Percentiles rank a stretch among this genome's conserved stretches.
phyloP scores from a whole-genome alignment of 2,329 filamentous ascomycete genomes.

The Aaosphaeria pasadenensis region DNA sequence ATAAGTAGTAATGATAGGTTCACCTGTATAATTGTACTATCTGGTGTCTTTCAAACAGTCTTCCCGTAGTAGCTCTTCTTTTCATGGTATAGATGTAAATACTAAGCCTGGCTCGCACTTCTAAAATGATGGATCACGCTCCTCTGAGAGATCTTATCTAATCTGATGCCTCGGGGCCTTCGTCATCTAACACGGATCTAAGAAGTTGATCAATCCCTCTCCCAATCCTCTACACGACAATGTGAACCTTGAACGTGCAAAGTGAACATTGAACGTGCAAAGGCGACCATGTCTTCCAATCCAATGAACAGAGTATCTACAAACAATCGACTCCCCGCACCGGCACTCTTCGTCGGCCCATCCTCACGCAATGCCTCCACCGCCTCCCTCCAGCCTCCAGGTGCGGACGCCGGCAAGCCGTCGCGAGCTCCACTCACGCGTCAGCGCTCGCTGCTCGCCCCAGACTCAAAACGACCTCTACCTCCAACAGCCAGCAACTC shows the following conservation, averaged over 20 bases:
- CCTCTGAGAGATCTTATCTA: conserved; percentile 14
- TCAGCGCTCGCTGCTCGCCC: conserved; percentile 36
- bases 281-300: conserved; percentile 12
- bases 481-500: conserved; percentile 15
- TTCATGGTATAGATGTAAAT: too few species aligned
- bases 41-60: too few species aligned
- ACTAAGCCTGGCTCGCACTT: too few species aligned
- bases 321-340: conserved; percentile 60
- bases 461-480: conserved; percentile 29
- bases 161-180: conserved; percentile 6
- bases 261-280: neutral
- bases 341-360: conserved; percentile 74
- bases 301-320: conserved; percentile 17
- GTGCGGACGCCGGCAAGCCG: conserved; percentile 22
- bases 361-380: conserved; percentile 72
- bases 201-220: neutral
- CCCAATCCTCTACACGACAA: neutral
- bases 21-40: too few species aligned
- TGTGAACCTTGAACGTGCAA: neutral
- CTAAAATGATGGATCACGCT: too few species aligned
- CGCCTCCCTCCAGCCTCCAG: conserved; percentile 42
- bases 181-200: neutral
- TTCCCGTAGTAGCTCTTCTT: too few species aligned
- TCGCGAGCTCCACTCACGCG: conserved; percentile 32
- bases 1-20: too few species aligned